These are phyloP conservation scores for Podaxis mareebaensis DNA, from an alignment of 768 basidiomycete genomes.

Conservation along the genomic window DNA sequence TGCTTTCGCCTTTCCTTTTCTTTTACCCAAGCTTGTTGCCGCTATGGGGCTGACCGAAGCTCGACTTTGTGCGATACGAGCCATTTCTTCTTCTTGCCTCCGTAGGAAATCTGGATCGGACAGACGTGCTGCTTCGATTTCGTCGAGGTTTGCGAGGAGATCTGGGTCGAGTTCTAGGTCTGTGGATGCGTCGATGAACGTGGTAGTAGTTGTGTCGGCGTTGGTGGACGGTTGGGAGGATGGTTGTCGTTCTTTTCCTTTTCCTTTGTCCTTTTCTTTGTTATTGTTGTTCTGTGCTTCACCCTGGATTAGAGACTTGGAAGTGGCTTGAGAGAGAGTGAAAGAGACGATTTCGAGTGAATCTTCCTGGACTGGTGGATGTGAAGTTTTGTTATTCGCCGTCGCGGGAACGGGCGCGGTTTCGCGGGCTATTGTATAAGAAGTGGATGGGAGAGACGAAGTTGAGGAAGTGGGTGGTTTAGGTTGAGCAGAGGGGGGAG, in stretches of 20 bases:
- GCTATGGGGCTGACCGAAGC: too few species aligned
- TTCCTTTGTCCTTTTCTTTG: slow-evolving; percentile 1
- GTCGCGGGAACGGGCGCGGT: not conserved
- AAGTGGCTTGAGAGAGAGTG: not conserved
- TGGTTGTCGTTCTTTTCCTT: not conserved
- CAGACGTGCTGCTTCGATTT: slow-evolving; percentile 23
- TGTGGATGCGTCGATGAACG: not conserved
- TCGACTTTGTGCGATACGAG: not conserved
- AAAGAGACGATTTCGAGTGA: slow-evolving; percentile 19
- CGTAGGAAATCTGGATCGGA: slow-evolving; percentile 4
- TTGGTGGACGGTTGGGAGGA: not conserved
- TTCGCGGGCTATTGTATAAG: not conserved
- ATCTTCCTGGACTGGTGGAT: not conserved
- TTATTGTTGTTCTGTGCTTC: not conserved
- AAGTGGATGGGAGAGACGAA: not conserved
- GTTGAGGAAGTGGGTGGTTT: not conserved
- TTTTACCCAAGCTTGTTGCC: not conserved
- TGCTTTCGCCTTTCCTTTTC: not conserved
- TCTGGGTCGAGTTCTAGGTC: slow-evolving; percentile 15
- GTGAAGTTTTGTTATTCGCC: not conserved
- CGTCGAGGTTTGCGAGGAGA: slow-evolving; percentile 29
- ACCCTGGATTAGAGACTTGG: not conserved
- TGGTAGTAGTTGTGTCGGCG: not conserved
- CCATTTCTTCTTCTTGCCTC: not conserved
- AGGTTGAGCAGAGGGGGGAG: slow-evolving; percentile 3